Percentiles rank a stretch among this genome's conserved stretches.
phyloP scores from a whole-genome alignment of 140 eudicot genomes.

The Ambrosia hybrid region DNA sequence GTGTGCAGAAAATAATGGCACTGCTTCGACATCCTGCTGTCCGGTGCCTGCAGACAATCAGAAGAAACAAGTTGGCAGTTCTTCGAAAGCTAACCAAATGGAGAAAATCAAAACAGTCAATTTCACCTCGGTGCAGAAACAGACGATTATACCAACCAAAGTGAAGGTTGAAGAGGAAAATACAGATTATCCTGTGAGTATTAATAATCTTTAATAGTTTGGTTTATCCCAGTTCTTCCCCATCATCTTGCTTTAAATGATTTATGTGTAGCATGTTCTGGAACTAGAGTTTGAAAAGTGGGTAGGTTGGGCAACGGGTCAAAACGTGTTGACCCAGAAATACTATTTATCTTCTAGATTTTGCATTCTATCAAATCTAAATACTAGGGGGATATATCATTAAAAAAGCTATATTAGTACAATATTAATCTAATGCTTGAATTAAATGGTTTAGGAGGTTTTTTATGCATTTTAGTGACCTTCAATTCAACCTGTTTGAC shows the following conservation, averaged over 20 bases:
- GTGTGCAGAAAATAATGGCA: conserved; percentile 26
- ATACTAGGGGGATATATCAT: not conserved
- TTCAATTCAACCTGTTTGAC: not conserved
- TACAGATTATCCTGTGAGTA: conserved; percentile 2
- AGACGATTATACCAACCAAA: conserved; percentile 1
- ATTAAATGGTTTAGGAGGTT: not conserved
- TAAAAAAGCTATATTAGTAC: not conserved
- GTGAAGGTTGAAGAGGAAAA: conserved; percentile 22
- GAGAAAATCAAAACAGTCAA: conserved; percentile 10
- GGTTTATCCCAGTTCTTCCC: not conserved
- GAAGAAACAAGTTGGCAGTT: conserved; percentile 16
- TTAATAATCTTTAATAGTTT: conserved; percentile 20
- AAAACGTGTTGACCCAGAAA: not conserved
- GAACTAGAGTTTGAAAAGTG: not conserved
- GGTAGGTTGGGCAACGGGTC: not conserved
- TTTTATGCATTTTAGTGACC: not conserved
- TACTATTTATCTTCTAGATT: not conserved
- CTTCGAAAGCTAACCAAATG: conserved; percentile 19
- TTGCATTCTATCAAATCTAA: not conserved
- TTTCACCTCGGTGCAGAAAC: conserved; percentile 17
- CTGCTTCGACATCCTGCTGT: conserved; percentile 17
- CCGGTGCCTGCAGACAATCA: conserved; percentile 17
- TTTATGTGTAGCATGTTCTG: conserved; percentile 1
- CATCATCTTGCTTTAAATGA: conserved; percentile 1
- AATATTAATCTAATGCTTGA: not conserved